Base-by-base conservation (phyloP, 805 yeast genomes). In the Yamadazyma olivae region DNA sequence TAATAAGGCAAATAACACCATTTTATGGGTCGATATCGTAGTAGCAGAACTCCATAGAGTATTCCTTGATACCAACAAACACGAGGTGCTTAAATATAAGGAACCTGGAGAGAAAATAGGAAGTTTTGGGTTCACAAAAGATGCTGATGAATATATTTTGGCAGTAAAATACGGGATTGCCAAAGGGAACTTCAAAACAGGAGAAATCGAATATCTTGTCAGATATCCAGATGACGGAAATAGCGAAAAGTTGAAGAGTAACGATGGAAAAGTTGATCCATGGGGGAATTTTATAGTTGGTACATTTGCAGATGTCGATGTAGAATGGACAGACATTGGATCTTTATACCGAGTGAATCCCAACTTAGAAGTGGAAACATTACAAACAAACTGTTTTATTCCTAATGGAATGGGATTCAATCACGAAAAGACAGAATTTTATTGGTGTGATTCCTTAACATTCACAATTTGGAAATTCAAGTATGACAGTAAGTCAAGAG, bases 241-340 rank as follows among this genome's bases (percentile, higher is more conserved):
- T 15, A 12, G 18, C 8, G 40, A 44, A 12, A 45, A 60, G 24
- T 49, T 63, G 34, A 49, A 72, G 15, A 81, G 93, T 27, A 89
- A 89, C 51, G 97, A 89, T 54, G 96, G 96, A 0, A 74, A 77
- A 30, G 74, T 88, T 27, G 89, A 86, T 41, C 82, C 85, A 3
- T 64, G 75, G 50, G 95, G 96, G 1, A 71, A 81, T 43, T 72
- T 88, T 33, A 82, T 85, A 75, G 77, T 85, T 33, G 96, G 96
- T 1, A 69, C 90, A 14, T 89, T 89, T 95, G 69, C 70, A 16
- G 78, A 77, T 39, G 77, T 76, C 46, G 37, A 38, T 4, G 14
- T 23, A 12, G 36, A 34, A 15, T 50, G 55, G 12, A 36, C 53
- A n/a, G 59, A 64, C 1, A 75, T 74, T 35, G 96, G 96, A 1